Base-by-base conservation (phyloP, 257 asterid genomes). In the Solanum phureja region DNA sequence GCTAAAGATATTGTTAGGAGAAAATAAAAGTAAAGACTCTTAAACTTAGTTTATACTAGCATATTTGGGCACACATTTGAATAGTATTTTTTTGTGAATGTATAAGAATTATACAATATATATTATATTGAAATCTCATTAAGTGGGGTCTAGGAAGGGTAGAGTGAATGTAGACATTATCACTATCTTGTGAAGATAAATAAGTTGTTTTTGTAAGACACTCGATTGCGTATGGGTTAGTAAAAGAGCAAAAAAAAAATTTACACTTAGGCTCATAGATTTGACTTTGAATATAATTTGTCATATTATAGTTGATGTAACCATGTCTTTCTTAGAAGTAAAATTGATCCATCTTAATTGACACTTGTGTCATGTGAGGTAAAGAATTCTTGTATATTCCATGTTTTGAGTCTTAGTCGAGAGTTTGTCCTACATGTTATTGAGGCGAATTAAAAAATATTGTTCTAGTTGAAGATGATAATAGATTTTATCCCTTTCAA, bases 81-180 rank as follows among this genome's bases (percentile, higher is more conserved):
- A 52, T 52, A 52, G 3, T 16, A 52, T 1, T 16, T 52, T 52
- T 2, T 52, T 52, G 62, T 16, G n/a, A 52, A 3, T 16, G 62
- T 52, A 52, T 7, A 52, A 5, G 23, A 3, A 52, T 52, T 16
- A 52, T 52, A 16, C 4, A 52, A 49, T 11, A 42, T 29, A 46
- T 1, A 49, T 12, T 12, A 16, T 16, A 49, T 2, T 52, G 1
- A 52, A 52, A 52, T 6, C 9, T 5, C 3, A 18, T 18, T 16
- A 52, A 52, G 0, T 52, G n/a, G 2, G 3, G 1, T 52, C 0
- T 52, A 18, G 9, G 3, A 0, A 18, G 8, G 3, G 0, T 52
- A 52, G 10, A 52, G 1, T 52, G 9, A 18, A 1, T 2, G 4
- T 0, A 52, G 0, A 52, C 0, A 0, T 52, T 52, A 52, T 3